phyloP scores from a whole-genome alignment of 768 basidiomycete genomes.

The Phaffia tasmanica region DNA sequence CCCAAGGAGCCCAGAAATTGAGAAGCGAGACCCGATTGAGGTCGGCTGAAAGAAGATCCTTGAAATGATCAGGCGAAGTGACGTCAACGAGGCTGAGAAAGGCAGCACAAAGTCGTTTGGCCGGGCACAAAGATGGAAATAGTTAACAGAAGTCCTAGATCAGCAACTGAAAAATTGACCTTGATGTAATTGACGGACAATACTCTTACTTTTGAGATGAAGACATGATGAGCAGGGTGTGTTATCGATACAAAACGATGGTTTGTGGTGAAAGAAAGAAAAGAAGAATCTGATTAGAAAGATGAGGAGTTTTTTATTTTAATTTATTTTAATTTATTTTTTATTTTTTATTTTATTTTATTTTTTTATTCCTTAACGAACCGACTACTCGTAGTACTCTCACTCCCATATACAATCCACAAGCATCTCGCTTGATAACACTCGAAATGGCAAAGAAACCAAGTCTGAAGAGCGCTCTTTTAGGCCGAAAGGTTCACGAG shows the following conservation, averaged over 20 bases:
- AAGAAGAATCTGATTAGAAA: no score
- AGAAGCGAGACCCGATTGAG: conserved; percentile 71
- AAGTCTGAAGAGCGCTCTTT: conserved; percentile 5
- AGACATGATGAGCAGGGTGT: no score
- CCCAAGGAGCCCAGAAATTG: conserved; percentile 92
- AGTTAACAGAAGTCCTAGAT: not conserved
- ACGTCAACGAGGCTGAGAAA: conserved; percentile 45
- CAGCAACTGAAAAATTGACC: not conserved
- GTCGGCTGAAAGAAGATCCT: conserved; percentile 60
- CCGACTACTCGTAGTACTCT: no score
- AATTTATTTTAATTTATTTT: no score
- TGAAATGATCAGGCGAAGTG: conserved; percentile 59
- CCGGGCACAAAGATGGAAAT: not conserved
- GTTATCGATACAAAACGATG: no score
- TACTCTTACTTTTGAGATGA: not conserved
- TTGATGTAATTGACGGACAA: not conserved
- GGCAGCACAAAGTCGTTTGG: not conserved
- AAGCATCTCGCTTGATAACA: no score
- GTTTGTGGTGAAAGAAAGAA: no score
- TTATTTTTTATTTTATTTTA: no score
- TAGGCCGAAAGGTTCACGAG: not conserved
- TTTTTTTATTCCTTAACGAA: not conserved
- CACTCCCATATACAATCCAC: no score
- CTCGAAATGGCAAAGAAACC: conserved; percentile 5
- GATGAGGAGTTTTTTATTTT: no score